Percentiles rank a stretch among this genome's conserved stretches.
Conservation (phyloP, 768 basidiomycete genomes). For the Agaricus bisporus region DNA sequence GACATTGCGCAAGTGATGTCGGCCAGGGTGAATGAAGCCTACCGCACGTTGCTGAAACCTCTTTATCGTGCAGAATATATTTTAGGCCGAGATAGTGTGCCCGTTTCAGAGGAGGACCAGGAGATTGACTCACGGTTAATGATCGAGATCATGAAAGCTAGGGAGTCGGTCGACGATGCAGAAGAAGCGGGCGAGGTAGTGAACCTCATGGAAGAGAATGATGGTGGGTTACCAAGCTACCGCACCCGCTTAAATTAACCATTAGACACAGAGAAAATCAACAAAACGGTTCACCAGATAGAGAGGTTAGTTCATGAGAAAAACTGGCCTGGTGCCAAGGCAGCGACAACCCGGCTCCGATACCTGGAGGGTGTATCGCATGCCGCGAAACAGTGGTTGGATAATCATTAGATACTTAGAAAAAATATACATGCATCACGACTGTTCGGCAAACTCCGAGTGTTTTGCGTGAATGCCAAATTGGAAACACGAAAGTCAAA, state of each 20-base stretch:
- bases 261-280: conserved; percentile 42
- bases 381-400: conserved; percentile 39
- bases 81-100: conserved; percentile 52
- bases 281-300: conserved; percentile 38
- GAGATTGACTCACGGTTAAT: conserved; percentile 68
- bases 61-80: conserved; percentile 78
- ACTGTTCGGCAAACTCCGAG: conserved; percentile 8
- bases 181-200: conserved; percentile 41
- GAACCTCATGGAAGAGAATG: conserved; percentile 46
- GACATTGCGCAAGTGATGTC: conserved; percentile 62
- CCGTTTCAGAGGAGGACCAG: conserved; percentile 63
- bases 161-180: conserved; percentile 73
- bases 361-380: conserved; percentile 65
- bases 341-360: conserved; percentile 59
- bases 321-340: conserved; percentile 54
- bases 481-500: background rate
- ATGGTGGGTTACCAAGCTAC: conserved; percentile 31
- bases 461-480: conserved; percentile 3
- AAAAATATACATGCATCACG: background rate
- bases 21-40: conserved; percentile 76
- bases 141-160: conserved; percentile 68
- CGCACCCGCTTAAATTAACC: background rate
- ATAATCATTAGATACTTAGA: conserved; percentile 17
- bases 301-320: conserved; percentile 40
- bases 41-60: conserved; percentile 68